A percentile compares a stretch with the other conserved stretches of the same genome.
Conservation (phyloP, 2,329 filamentous ascomycete genomes). For the Xylaria multiplex region DNA sequence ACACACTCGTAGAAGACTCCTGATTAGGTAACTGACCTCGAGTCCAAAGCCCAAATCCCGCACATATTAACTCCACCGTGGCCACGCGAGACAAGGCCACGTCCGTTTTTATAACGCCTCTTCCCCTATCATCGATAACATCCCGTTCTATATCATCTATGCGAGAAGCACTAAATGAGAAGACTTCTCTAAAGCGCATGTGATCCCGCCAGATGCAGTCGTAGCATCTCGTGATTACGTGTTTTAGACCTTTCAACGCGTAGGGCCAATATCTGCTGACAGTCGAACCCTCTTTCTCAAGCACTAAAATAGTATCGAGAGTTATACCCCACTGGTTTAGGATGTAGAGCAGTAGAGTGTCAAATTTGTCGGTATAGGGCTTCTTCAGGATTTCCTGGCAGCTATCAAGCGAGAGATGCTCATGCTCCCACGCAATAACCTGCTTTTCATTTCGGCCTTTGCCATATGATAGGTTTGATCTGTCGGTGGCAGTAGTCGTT, state of each 20-base stretch:
- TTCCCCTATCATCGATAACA: background rate
- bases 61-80: background rate
- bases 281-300: background rate
- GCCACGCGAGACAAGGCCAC: background rate
- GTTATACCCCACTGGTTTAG: background rate
- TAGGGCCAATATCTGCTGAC: background rate
- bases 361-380: background rate
- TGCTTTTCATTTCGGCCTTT: background rate
- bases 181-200: background rate
- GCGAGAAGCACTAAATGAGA: background rate
- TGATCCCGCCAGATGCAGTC: background rate
- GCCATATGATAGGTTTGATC: background rate
- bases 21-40: too few species aligned
- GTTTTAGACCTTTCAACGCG: background rate
- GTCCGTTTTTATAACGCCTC: background rate
- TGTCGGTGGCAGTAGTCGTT: too few species aligned
- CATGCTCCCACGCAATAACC: background rate
- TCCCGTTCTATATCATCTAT: background rate
- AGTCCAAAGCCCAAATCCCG: background rate
- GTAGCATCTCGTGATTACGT: background rate
- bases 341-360: background rate
- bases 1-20: too few species aligned
- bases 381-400: background rate
- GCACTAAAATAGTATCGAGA: background rate
- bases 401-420: background rate